Conservation (phyloP, 345 rosid genomes). For the Eucalyptus virginea region DNA sequence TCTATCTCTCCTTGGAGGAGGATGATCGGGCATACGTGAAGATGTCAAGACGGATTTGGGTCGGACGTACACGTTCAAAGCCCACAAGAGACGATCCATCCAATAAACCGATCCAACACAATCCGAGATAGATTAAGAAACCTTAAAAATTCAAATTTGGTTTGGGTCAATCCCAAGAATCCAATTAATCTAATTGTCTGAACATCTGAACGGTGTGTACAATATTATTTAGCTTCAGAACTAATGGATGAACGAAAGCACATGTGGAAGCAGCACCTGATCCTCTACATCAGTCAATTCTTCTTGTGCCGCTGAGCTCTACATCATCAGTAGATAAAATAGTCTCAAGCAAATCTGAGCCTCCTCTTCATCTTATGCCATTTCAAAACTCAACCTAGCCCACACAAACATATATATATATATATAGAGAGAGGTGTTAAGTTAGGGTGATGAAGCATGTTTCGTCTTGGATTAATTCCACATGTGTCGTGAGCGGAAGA, state of each 20-base stretch:
- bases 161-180: neutral
- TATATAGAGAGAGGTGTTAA: neutral
- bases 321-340: neutral
- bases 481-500: neutral
- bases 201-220: too few species aligned
- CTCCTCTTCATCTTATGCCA: neutral
- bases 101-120: neutral
- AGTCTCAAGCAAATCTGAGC: neutral
- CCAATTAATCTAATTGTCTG: too few species aligned
- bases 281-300: neutral
- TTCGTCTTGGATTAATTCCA: neutral
- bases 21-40: too few species aligned
- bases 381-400: neutral
- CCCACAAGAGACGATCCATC: neutral
- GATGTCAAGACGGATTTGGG: too few species aligned
- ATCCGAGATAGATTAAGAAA: neutral
- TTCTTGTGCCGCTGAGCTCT: neutral
- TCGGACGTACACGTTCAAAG: neutral
- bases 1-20: too few species aligned
- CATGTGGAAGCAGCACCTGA: neutral
- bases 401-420: too few species aligned
- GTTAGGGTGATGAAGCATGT: neutral
- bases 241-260: neutral
- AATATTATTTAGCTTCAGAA: neutral
- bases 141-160: too few species aligned